Evolutionary conservation across 306 rosid genomes (phyloP).

Genomic region (Leucaena leucocephala): DNA sequence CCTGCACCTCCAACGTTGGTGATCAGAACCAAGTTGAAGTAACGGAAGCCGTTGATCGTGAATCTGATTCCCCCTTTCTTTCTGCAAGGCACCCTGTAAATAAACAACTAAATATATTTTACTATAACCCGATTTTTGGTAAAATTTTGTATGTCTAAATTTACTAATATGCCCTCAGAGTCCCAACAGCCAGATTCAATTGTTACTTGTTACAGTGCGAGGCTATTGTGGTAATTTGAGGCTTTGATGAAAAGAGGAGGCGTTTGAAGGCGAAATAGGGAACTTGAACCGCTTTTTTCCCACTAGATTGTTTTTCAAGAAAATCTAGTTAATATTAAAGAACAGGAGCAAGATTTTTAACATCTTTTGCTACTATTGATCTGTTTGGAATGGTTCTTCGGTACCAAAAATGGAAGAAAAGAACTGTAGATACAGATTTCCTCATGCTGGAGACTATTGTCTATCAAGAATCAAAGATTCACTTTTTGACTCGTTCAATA

Average conservation of each 20-base stretch:
- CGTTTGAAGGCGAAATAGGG: background rate
- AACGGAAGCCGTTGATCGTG: constrained; percentile 77
- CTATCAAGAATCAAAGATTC: background rate
- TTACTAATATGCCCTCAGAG: background rate
- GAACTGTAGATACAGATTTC: background rate
- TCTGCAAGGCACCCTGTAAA: constrained; percentile 64
- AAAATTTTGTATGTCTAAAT: background rate
- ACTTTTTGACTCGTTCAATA: background rate
- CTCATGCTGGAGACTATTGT: background rate
- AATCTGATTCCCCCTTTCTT: constrained; percentile 73
- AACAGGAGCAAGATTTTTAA: background rate
- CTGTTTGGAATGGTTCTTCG: background rate
- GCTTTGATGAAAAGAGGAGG: no score
- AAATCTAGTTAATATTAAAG: background rate
- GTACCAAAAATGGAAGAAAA: background rate
- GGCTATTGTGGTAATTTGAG: constrained; percentile 31
- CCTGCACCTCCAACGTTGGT: constrained; percentile 93
- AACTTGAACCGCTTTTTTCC: background rate
- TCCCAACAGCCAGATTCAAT: background rate
- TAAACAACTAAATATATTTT: background rate
- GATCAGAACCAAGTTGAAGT: constrained; percentile 76
- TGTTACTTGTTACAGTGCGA: background rate
- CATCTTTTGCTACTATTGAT: constrained; percentile 9
- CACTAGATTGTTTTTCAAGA: constrained; percentile 52
- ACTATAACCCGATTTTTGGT: background rate